Conservation (phyloP, 345 rosid genomes). For the Brassica cretica region DNA sequence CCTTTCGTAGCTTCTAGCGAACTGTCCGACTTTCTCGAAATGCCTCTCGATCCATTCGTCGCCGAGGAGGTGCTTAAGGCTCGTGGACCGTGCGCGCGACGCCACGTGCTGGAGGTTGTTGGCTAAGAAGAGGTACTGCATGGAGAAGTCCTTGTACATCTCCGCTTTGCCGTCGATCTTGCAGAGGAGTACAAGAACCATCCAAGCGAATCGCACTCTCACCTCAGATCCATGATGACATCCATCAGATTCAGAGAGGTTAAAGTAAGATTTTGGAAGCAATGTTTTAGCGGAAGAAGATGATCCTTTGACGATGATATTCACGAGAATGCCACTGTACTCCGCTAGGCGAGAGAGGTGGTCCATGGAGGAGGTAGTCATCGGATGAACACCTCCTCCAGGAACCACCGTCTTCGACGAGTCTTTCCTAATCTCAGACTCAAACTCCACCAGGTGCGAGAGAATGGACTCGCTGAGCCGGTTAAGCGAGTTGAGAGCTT, state of each 20-base stretch:
- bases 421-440: conserved; percentile 53
- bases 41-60: conserved; percentile 60
- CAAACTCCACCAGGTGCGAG: conserved; percentile 47
- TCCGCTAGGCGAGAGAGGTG: conserved; percentile 57
- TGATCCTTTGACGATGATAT: conserved; percentile 42
- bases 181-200: conserved; percentile 61
- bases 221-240: conserved; percentile 26
- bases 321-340: conserved; percentile 47
- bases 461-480: conserved; percentile 52
- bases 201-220: conserved; percentile 55
- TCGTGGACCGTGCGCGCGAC: conserved; percentile 50
- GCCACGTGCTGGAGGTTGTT: conserved; percentile 64
- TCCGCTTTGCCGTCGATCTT: conserved; percentile 66
- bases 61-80: conserved; percentile 52
- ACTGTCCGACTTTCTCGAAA: conserved; percentile 53
- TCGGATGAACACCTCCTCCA: conserved; percentile 58
- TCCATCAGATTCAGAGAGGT: conserved; percentile 17
- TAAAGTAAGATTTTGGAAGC: conserved; percentile 49
- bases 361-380: conserved; percentile 54
- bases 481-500: conserved; percentile 52
- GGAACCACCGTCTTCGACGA: conserved; percentile 44
- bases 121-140: conserved; percentile 64
- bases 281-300: conserved; percentile 38
- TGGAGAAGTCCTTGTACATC: conserved; percentile 52
- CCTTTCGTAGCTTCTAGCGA: conserved; percentile 53